Percentiles rank a stretch among this genome's conserved stretches.
Conservation (phyloP, 2,329 filamentous ascomycete species). For the Scopulariopsis brevicaulis region DNA sequence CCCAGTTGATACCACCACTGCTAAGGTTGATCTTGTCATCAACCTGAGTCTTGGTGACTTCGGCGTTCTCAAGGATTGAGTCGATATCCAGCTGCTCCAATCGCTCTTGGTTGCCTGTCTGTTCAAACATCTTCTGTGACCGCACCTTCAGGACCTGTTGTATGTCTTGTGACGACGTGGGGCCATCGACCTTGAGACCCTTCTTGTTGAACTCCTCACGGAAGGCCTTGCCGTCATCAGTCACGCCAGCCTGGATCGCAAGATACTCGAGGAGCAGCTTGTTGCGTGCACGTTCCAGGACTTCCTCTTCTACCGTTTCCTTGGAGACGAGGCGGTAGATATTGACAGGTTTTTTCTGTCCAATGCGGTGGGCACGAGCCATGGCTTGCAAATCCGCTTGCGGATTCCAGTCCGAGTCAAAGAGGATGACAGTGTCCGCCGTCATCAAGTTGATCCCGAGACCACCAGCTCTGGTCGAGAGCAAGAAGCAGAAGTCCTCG, state of each 20-base stretch:
- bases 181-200: conserved; percentile 62
- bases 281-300: conserved; percentile 89
- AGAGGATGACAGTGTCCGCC: conserved; percentile 93
- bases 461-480: conserved; percentile 91
- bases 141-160: conserved; percentile 93
- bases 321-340: conserved; percentile 96
- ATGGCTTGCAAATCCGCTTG: conserved; percentile 97
- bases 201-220: conserved; percentile 69
- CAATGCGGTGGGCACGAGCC: conserved; percentile 95
- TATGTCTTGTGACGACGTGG: conserved; percentile 87
- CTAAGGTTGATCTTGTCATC: conserved; percentile 85
- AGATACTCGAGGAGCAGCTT: conserved; percentile 96
- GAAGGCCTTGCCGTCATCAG: conserved; percentile 80
- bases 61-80: conserved; percentile 89
- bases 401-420: conserved; percentile 98
- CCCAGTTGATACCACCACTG: conserved; percentile 72
- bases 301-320: conserved; percentile 96
- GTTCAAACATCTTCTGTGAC: conserved; percentile 99
- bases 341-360: conserved; percentile 89
- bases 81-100: conserved; percentile 97
- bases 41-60: conserved; percentile 93
- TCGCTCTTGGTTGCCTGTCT: conserved; percentile 91
- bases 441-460: conserved; percentile 99
- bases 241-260: conserved; percentile 93
- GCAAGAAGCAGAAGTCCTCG: conserved; percentile 89